Percentiles rank a stretch among this genome's conserved stretches.
These are phyloP conservation scores for Ophiostoma sp. DNA, from an alignment of 2,329 filamentous ascomycete genomes.

Conservation along the genomic window DNA sequence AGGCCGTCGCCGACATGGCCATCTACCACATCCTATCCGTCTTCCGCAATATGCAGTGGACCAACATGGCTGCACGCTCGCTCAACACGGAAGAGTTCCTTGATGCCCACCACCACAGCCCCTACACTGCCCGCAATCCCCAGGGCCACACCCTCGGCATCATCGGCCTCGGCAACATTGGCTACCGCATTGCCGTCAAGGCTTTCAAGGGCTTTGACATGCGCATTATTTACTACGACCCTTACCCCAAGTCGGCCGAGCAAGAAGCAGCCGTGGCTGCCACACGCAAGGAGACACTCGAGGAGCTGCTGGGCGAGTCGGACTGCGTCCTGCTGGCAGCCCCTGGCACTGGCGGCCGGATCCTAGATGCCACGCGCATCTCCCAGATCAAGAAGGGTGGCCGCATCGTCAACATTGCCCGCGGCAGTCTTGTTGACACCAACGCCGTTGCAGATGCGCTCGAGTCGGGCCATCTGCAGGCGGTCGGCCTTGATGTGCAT, in stretches of 20 bases:
- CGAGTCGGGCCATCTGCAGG: slow-evolving; percentile 36
- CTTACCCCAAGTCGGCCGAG: slow-evolving; percentile 37
- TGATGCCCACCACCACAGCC: slow-evolving; percentile 25
- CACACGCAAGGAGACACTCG: slow-evolving; percentile 41
- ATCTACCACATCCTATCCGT: slow-evolving; percentile 63
- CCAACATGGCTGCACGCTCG: slow-evolving; percentile 44
- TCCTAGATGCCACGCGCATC: slow-evolving; percentile 40
- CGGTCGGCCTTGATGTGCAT: slow-evolving; percentile 49
- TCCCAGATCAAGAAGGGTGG: slow-evolving; percentile 46
- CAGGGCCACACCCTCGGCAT: slow-evolving; percentile 50
- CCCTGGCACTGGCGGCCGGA: slow-evolving; percentile 42
- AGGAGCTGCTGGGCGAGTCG: slow-evolving; percentile 41
- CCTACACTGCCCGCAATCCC: slow-evolving; percentile 51
- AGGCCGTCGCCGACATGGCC: slow-evolving; percentile 67
- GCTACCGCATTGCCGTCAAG: slow-evolving; percentile 51
- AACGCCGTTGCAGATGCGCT: slow-evolving; percentile 51
- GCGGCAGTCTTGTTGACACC: slow-evolving; percentile 37
- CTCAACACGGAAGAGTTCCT: slow-evolving; percentile 28
- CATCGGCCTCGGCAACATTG: slow-evolving; percentile 55
- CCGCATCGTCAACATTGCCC: slow-evolving; percentile 55
- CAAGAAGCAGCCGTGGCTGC: slow-evolving; percentile 41
- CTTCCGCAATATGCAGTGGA: slow-evolving; percentile 65
- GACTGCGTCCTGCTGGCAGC: slow-evolving; percentile 51
- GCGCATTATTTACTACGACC: slow-evolving; percentile 52
- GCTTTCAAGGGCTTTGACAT: slow-evolving; percentile 50